Base-by-base conservation (phyloP, 1,284 basidiomycete genomes). In the Cryptococcus maquisensis region DNA sequence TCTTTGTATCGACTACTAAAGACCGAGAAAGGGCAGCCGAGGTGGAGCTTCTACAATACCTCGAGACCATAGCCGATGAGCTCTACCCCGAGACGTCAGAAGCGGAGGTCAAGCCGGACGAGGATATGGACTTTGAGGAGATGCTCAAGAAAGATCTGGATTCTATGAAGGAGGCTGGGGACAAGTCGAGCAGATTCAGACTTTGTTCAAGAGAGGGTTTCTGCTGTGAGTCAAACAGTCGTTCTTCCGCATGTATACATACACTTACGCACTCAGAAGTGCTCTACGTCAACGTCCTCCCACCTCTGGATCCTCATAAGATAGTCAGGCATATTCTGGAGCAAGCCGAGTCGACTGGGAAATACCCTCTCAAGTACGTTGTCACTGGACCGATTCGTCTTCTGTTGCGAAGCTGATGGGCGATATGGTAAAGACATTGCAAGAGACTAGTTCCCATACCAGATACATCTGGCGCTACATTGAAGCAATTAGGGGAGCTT, bases 61-160 rank as follows among this genome's bases (percentile, higher is more conserved):
- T 74, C 9, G 72, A 74, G 50, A 47, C 44, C 61, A 57, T 72
- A 2, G 71, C 66, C 18, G 72, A 74, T 54, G 70, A 67, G 53
- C 56, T 74, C 20, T 73, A 74, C 47, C 71, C 69, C 12, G 68
- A 69, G 21, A 68, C 65, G 1, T 51, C 41, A 15, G 60, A 59
- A 15, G 47, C 42, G 9, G 49, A 35, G 1, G 51, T 45, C 9
- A 53, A 54, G 13, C 62, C 49, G 8, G 65, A 54, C 18, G 66
- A 63, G 13, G 68, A 69, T 36, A 45, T 60, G 4, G 71, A 73
- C 48, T 58, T 73, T 24, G 72, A 74, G 54, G 65, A 62, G 37
- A 60, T 67, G 64, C 57, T 74, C 24, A 62, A 73, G 59, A 54
- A 54, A 45, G 72, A 74, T 56, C 53, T 74, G 38, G 66, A 59